A percentile compares a stretch with the other conserved stretches of the same genome.
Evolutionary conservation across 495 filamentous ascomycete genomes (phyloP).

Genomic region (Penicillium parvum): DNA sequence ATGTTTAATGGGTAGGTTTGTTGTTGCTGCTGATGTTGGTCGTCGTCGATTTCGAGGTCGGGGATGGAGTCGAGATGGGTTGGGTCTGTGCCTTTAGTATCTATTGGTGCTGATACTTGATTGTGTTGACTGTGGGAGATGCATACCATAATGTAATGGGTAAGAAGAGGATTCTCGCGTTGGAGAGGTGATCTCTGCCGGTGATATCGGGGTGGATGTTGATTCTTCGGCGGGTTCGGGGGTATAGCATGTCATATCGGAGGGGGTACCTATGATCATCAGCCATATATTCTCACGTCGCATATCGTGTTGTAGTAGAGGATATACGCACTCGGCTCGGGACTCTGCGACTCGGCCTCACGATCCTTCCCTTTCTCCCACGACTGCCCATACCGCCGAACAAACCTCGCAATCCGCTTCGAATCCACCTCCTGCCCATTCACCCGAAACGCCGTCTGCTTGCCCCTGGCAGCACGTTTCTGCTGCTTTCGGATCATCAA

Average conservation of each 20-base stretch:
- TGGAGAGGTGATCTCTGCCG: slow-evolving; percentile 30
- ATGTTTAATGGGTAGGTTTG: slow-evolving; percentile 15
- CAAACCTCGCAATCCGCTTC: slow-evolving; percentile 38
- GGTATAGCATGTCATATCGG: slow-evolving; percentile 42
- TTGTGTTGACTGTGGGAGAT: not conserved
- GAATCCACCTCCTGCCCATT: slow-evolving; percentile 35
- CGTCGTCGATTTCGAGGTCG: slow-evolving; percentile 25
- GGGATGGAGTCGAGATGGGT: slow-evolving; percentile 20
- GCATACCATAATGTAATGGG: slow-evolving; percentile 19
- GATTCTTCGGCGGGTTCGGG: slow-evolving; percentile 32
- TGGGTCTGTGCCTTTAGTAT: slow-evolving; percentile 13
- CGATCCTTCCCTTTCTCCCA: slow-evolving; percentile 25
- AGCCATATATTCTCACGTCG: not conserved
- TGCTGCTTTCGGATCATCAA: slow-evolving; percentile 42
- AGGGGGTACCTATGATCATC: slow-evolving; percentile 32
- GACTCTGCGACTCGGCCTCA: slow-evolving; percentile 21
- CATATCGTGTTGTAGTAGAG: not conserved
- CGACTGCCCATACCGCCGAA: slow-evolving; percentile 29
- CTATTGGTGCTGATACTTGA: slow-evolving; percentile 7
- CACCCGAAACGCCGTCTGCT: slow-evolving; percentile 40
- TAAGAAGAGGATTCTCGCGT: slow-evolving; percentile 24
- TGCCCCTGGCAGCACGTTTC: slow-evolving; percentile 40
- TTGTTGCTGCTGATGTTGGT: too few species aligned
- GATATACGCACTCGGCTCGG: slow-evolving; percentile 32
- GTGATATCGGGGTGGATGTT: slow-evolving; percentile 30